Evolutionary conservation across 805 yeast genomes (phyloP).

Genomic region (Huiozyma sinensis): DNA sequence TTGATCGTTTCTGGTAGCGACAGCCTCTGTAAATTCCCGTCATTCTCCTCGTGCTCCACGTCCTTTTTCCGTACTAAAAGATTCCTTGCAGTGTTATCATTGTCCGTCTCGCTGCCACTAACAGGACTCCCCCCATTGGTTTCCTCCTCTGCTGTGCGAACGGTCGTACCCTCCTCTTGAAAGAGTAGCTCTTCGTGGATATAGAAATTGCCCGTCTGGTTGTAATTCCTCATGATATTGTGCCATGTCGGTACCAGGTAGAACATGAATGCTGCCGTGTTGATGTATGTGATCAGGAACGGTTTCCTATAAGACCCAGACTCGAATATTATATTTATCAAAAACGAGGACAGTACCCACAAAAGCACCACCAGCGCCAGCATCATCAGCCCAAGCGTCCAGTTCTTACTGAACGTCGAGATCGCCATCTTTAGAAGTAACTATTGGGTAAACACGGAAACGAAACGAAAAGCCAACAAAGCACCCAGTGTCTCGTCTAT

Average conservation of each 20-base stretch:
- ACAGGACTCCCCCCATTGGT: conserved; percentile 1
- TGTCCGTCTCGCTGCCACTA: not conserved
- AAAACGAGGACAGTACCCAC: conserved; percentile 87
- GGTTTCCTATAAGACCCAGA: conserved; percentile 72
- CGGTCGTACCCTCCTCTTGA: conserved; percentile 23
- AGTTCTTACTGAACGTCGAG: conserved; percentile 24
- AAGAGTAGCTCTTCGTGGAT: conserved; percentile 20
- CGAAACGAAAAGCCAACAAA: too few relatives aligned
- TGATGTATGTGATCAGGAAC: conserved; percentile 81
- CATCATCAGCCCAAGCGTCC: conserved; percentile 73
- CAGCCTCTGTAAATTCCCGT: conserved; percentile 7
- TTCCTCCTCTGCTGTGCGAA: conserved; percentile 2
- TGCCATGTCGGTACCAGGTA: conserved; percentile 55
- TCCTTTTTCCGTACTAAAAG: not conserved
- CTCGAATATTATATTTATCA: conserved; percentile 69
- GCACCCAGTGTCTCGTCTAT: too few relatives aligned
- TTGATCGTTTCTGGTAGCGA: conserved; percentile 52
- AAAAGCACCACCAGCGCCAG: conserved; percentile 66
- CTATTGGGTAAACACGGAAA: not conserved
- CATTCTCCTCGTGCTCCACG: not conserved
- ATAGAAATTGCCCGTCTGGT: conserved; percentile 20
- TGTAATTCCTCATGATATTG: conserved; percentile 21
- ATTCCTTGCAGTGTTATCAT: not conserved
- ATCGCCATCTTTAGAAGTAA: conserved; percentile 4
- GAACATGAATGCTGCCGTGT: conserved; percentile 73